Evolutionary conservation across 208 protist genomes (phyloP), one percentile per base, ranked within the genome.

Genomic region (Crithidia fasciculata): DNA sequence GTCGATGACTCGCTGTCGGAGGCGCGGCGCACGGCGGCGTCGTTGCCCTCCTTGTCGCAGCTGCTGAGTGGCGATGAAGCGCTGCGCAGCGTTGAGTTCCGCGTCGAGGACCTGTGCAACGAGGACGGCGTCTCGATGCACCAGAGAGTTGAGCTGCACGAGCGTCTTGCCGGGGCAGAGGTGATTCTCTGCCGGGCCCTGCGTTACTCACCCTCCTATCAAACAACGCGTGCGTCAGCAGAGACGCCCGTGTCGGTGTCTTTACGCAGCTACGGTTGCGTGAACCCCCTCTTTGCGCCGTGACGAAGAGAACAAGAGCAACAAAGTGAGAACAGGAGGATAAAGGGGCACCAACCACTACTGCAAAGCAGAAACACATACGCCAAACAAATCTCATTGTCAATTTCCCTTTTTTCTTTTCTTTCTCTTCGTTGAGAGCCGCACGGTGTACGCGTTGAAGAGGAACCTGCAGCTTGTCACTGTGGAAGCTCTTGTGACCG

Each of bases 241-340:
- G 4, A 16, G 39, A 5, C 39, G 18, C 19, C 9, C 7, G 15
- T 55, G 13, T 64, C 60, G 6, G 40, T 58, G 2, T n/a, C 66
- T 15, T 18, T 58, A 28, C 74, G 74, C 37, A 74, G 62, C 69
- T 80, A 80, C 68, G 74, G 74, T 4, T 69, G 67, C 40, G 62
- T 80, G 8, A 63, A 47, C 60, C 61, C 74, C 7, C 18, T 74
- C 18, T 37, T 53, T 3, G 40, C 15, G 0, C 19, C 59, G 52
- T 79, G 54, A 66, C 3, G 13, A 19, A 60, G 28, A 28, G 28
- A 28, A 28, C 28, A 28, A 28, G 28, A 28, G 12, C 7, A 19
- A 55, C 15, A 5, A 55, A 5, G 16, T 18, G 45, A 49, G 45
- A 13, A 13, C 0, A 49, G 45, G 45, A 13, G 12, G 45, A 49